Percentiles rank a stretch among this genome's conserved stretches.
Evolutionary conservation across 2,329 filamentous ascomycete species (phyloP).

Genomic region (Venturiaceae sp.): DNA sequence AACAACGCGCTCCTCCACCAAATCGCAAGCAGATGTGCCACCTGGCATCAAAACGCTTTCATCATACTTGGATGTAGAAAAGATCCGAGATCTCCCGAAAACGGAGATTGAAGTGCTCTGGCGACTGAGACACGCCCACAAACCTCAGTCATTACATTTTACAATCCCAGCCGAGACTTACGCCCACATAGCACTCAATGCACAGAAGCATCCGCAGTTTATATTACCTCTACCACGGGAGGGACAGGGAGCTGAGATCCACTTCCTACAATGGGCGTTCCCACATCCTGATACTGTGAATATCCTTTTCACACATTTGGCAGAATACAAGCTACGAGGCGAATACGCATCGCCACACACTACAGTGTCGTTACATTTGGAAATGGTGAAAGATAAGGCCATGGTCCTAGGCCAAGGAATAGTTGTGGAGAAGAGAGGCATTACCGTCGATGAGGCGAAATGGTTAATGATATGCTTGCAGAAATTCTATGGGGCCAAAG

Average conservation of each 20-base stretch:
- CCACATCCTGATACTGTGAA: constrained; percentile 51
- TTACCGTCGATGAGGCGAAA: constrained; percentile 71
- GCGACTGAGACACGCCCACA: constrained; percentile 74
- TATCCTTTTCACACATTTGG: constrained; percentile 85
- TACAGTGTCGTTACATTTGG: constrained; percentile 82
- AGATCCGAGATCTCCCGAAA: constrained; percentile 60
- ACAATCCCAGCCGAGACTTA: constrained; percentile 68
- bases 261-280: constrained; percentile 95
- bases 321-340: constrained; percentile 83
- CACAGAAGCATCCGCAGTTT: constrained; percentile 73
- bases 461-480: constrained; percentile 91
- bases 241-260: constrained; percentile 64
- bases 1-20: constrained; percentile 21
- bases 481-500: constrained; percentile 68
- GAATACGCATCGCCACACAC: constrained; percentile 90
- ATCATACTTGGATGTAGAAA: constrained; percentile 69
- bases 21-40: constrained; percentile 23
- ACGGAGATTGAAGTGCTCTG: constrained; percentile 83
- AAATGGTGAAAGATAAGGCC: constrained; percentile 63
- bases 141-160: constrained; percentile 72
- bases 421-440: constrained; percentile 65
- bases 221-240: constrained; percentile 67
- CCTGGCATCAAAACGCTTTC: constrained; percentile 53
- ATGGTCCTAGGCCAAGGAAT: constrained; percentile 80
- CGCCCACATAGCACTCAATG: constrained; percentile 58